Base-by-base conservation (phyloP, 169 alveolate species). In the Plasmodium relictum region DNA sequence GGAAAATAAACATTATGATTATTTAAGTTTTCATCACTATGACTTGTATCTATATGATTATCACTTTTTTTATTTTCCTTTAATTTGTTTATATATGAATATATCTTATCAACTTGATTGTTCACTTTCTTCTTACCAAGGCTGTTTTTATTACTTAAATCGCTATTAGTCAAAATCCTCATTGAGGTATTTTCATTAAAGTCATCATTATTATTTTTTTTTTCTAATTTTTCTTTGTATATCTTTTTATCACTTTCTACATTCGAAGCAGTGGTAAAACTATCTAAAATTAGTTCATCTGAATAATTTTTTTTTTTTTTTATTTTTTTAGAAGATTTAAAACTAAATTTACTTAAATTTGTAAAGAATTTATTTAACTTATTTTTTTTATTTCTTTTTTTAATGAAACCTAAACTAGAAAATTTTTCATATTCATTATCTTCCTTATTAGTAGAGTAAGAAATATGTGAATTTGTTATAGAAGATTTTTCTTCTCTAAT, bases 71-170 rank as follows among this genome's bases (percentile, higher is more conserved):
- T 78, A 24, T 78, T 78, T 37, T 73, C 88, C 26, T 78, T 78
- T 16, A 78, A 70, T 65, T 65, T 78, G 45, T 65, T 65, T 78
- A 78, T 78, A 52, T 78, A 78, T 14, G 89, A 58, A 65, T 78
- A 65, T 66, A 78, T 50, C 54, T 78, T 78, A 45, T 78, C 89
- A 56, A 78, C 89, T 54, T 78, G 69, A 2, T 44, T 26, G 24
- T 76, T 78, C 78, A 44, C 48, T 63, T 78, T 78, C 9, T 50
- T 56, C 10, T 65, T 65, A 37, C 37, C 5, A 26, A 5, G 2
- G 6, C 31, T 76, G 18, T 58, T 68, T 58, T 78, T 78, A 31
- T 78, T 78, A 41, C 68, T 66, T 16, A 14, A 7, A 14, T 78
- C 65, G 26, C 68, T 76, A 50, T 56, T 78, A n/a, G 48, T 20